A percentile compares a stretch with the other conserved stretches of the same genome.
Conservation (phyloP, 768 basidiomycete genomes). For the Boletus vinaceobasis region DNA sequence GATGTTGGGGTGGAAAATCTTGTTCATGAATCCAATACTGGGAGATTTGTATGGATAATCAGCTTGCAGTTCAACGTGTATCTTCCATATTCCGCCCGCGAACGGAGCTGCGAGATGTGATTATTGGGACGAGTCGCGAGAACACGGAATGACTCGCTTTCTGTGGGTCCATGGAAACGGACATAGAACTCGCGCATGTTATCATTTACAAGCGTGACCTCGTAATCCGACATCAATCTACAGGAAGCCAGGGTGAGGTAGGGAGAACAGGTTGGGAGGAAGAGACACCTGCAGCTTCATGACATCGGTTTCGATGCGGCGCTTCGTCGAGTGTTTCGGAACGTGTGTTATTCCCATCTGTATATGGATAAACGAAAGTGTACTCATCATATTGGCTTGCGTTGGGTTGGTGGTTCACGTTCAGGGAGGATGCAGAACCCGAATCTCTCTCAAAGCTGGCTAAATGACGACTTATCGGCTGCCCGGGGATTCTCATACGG, state of each 20-base stretch:
- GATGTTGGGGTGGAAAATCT: conserved; percentile 99
- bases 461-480: conserved; percentile 16
- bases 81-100: conserved; percentile 98
- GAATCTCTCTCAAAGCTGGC: conserved; percentile 6
- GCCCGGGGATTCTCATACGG: conserved; percentile 4
- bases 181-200: conserved; percentile 99
- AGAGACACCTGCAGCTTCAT: conserved; percentile 83
- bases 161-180: conserved; percentile 87
- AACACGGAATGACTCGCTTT: conserved; percentile 61
- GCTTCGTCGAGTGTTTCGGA: conserved; percentile 70
- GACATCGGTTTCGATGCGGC: conserved; percentile 97
- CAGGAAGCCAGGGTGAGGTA: conserved; percentile 10
- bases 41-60: conserved; percentile 99
- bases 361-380: conserved; percentile 19
- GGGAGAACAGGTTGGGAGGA: neutral
- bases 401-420: conserved; percentile 11
- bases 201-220: conserved; percentile 96
- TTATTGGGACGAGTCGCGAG: conserved; percentile 1
- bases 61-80: conserved; percentile 97
- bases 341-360: conserved; percentile 27
- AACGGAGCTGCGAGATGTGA: conserved; percentile 70
- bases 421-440: conserved; percentile 8
- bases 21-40: conserved; percentile 99
- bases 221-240: conserved; percentile 98
- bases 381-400: conserved; percentile 59